Base-by-base conservation (phyloP, 768 basidiomycete genomes). In the Russula dissimulans region DNA sequence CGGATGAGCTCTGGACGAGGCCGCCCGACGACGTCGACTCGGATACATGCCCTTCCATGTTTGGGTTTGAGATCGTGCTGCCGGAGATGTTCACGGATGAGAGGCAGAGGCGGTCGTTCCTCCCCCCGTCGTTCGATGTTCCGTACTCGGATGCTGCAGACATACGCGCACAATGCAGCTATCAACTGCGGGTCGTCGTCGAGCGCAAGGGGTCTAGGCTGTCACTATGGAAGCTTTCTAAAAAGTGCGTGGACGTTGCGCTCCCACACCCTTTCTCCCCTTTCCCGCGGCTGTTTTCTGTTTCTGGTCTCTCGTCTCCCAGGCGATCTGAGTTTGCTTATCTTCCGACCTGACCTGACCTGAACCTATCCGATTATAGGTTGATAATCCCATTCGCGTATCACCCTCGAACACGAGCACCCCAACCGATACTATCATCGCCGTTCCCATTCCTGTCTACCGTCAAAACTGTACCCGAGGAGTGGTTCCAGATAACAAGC, bases 381-480 rank as follows among this genome's bases (percentile, higher is more conserved):
- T 67, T 84, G 39, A 69, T 69, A 18, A 69, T 83, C 3, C 79
- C 79, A 1, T 74, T 87, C 56, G 68, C 69, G 5, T 86, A 86
- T 62, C 64, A 61, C 44, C 85, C 84, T 8, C 78, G 79, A 47
- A 76, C 77, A 51, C 78, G 82, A n/a, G 78, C 86, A 0, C 74
- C 75, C 55, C 74, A 78, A 12, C 81, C 85, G 3, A 80, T 85
- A 42, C 67, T 81, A 12, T 69, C 75, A 1, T 66, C 60, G 4
- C 71, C 71, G 12, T 72, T 77, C 0, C 71, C 76, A 29, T 83
- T 87, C 67, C 76, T 84, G 61, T 78, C 79, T 0, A 78, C 79
- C 3, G 69, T 88, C 57, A 87, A 87, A 68, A 72, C 76, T 0
- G 73, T 77, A 4, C 85, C 86, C 8, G 86, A 86, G 67, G 86